phyloP scores from a whole-genome alignment of 306 rosid genomes.

The Cucurbita ficifolia region DNA sequence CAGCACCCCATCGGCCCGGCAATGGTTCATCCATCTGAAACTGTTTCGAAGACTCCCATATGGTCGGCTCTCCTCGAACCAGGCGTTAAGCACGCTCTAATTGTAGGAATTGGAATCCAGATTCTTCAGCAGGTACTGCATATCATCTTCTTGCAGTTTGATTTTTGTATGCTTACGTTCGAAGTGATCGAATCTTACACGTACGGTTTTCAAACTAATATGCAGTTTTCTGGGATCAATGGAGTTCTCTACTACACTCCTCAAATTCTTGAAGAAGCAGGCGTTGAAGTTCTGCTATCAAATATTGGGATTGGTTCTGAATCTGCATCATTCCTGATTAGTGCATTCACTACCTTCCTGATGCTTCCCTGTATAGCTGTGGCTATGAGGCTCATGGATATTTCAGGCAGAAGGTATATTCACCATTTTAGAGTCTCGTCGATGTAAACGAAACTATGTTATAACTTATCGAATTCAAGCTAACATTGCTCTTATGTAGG shows the following conservation, averaged over 20 bases:
- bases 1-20: constrained; percentile 62
- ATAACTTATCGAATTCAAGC: neutral
- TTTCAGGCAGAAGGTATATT: constrained; percentile 53
- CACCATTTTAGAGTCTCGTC: neutral
- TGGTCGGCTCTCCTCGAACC: constrained; percentile 73
- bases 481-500: constrained; percentile 28
- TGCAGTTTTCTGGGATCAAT: constrained; percentile 70
- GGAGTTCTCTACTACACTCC: constrained; percentile 89
- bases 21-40: constrained; percentile 69
- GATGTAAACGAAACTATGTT: neutral
- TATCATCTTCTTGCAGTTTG: neutral
- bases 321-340: constrained; percentile 62
- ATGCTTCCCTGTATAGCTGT: constrained; percentile 69
- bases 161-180: neutral
- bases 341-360: constrained; percentile 64
- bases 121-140: constrained; percentile 68
- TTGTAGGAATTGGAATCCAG: constrained; percentile 73
- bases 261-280: constrained; percentile 74
- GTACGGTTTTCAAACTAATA: neutral
- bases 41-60: constrained; percentile 40
- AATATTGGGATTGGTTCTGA: constrained; percentile 36
- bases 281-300: constrained; percentile 61
- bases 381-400: constrained; percentile 69
- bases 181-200: neutral
- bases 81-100: constrained; percentile 60